phyloP scores from a whole-genome alignment of 78 protist species.

The Planoprotostelium fungivorum region DNA sequence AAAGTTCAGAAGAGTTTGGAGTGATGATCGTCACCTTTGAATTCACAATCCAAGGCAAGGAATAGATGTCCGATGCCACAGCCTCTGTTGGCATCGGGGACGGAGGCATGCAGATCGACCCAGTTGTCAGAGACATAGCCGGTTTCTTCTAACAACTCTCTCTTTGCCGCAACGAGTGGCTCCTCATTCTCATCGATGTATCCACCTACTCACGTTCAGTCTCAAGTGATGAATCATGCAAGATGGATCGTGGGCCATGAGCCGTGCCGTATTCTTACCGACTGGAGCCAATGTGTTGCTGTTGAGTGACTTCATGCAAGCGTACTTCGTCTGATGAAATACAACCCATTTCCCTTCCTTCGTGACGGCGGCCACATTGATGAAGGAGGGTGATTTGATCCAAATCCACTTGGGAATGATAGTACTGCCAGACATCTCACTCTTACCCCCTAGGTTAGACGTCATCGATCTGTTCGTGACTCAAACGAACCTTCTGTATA shows the following conservation, averaged over 20 bases:
- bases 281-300: not conserved
- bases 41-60: not conserved
- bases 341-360: not conserved
- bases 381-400: not conserved
- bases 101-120: not conserved
- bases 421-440: not conserved
- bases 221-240: no score
- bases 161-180: not conserved
- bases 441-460: not conserved
- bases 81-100: not conserved
- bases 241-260: no score
- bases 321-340: not conserved
- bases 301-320: not conserved
- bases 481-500: not conserved
- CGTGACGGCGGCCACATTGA: not conserved
- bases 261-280: not conserved
- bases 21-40: not conserved
- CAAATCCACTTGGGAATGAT: not conserved
- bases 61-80: not conserved
- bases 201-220: no score
- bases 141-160: not conserved
- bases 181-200: not conserved
- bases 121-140: not conserved
- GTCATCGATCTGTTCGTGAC: not conserved
- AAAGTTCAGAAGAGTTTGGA: not conserved